Conservation (phyloP, 345 rosid genomes). For the Hirschfeldia incana region DNA sequence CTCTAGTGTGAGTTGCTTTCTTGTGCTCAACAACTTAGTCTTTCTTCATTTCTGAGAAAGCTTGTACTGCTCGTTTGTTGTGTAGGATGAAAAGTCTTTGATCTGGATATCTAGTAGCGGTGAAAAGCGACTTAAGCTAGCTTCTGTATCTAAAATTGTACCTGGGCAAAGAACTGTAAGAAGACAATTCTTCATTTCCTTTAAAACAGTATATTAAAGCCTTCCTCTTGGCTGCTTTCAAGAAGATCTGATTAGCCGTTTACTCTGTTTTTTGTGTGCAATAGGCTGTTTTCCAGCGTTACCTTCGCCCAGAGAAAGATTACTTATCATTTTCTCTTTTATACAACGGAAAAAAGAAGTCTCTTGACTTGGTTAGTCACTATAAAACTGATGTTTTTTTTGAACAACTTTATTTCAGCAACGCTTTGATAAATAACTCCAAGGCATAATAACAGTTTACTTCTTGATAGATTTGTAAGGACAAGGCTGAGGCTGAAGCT, state of each 20-base stretch:
- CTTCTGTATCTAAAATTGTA: conserved; percentile 74
- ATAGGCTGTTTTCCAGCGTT: conserved; percentile 87
- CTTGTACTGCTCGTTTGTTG: neutral
- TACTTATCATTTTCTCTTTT: conserved; percentile 89
- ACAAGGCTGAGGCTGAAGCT: conserved; percentile 88
- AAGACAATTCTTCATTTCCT: conserved; percentile 29
- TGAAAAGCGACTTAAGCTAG: conserved; percentile 80
- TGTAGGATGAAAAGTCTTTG: conserved; percentile 86
- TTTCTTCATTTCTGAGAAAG: neutral
- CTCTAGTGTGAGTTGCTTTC: conserved; percentile 68
- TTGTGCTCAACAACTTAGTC: neutral
- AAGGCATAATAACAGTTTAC: conserved; percentile 25
- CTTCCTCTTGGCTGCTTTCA: conserved; percentile 1
- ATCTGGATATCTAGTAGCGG: conserved; percentile 86
- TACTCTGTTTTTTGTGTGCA: neutral
- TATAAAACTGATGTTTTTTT: neutral
- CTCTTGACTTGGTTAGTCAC: conserved; percentile 93
- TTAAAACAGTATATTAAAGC: neutral
- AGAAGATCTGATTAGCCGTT: conserved; percentile 7
- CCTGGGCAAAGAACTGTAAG: conserved; percentile 99
- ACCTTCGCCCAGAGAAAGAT: conserved; percentile 83
- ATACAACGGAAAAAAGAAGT: conserved; percentile 78
- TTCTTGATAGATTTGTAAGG: conserved; percentile 80
- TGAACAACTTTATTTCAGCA: neutral
- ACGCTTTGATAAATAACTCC: conserved; percentile 24